Conservation (phyloP, 2,329 filamentous ascomycete genomes). For the Colletotrichum shisoi region DNA sequence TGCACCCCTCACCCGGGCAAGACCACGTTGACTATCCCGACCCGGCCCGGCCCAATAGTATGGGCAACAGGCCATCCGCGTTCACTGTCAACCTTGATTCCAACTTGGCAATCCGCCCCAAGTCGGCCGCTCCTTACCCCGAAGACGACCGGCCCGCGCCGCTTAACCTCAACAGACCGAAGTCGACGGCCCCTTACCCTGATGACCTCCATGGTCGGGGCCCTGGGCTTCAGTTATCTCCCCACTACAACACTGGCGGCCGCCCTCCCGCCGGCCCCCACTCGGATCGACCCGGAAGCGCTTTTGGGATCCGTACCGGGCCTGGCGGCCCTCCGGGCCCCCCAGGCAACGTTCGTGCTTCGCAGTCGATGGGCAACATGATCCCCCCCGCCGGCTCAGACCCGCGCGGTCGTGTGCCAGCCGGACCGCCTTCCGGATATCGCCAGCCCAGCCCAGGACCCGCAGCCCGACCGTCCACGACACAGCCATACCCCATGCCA, state of each 20-base stretch:
- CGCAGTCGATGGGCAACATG: conserved; percentile 58
- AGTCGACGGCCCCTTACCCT: conserved; percentile 61
- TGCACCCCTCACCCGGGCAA: conserved; percentile 50
- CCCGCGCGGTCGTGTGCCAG: conserved; percentile 54
- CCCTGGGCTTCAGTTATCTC: conserved; percentile 47
- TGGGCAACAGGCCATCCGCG: conserved; percentile 54
- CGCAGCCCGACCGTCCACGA: conserved; percentile 42
- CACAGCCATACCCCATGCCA: conserved; percentile 42
- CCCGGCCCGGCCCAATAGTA: conserved; percentile 53
- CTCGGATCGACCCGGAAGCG: conserved; percentile 59
- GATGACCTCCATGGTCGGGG: conserved; percentile 51
- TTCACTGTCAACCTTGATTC: conserved; percentile 61
- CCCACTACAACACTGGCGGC: conserved; percentile 57
- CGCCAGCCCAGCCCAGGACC: conserved; percentile 53
- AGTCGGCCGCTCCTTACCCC: conserved; percentile 73
- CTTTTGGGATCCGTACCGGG: conserved; percentile 61
- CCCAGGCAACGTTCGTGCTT: conserved; percentile 48
- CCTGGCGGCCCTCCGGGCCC: conserved; percentile 28
- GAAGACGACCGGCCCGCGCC: conserved; percentile 69
- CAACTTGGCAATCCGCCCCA: conserved; percentile 53
- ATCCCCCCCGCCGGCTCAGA: conserved; percentile 54
- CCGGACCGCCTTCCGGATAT: conserved; percentile 54
- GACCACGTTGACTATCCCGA: conserved; percentile 58
- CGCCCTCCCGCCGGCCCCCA: conserved; percentile 59
- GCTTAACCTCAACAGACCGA: conserved; percentile 54